phyloP scores from a whole-genome alignment of 495 filamentous ascomycete species.

The Jackrogersella multiformis region DNA sequence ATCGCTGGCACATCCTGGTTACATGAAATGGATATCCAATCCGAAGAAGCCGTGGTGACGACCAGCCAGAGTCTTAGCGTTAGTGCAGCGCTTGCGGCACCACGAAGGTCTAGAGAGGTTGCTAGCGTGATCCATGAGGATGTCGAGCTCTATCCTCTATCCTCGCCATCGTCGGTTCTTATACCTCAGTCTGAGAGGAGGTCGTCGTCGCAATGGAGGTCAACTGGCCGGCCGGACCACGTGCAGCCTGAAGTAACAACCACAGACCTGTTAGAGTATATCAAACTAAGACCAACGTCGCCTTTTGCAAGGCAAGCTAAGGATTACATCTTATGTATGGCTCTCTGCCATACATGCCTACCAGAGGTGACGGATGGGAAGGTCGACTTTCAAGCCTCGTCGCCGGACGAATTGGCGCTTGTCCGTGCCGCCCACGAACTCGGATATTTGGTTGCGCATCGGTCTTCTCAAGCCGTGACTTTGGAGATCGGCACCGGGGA shows the following conservation, averaged over 20 bases:
- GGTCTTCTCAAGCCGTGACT: constrained; percentile 53
- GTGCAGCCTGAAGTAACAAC: constrained; percentile 69
- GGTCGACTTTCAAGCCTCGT: constrained; percentile 82
- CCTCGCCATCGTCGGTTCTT: constrained; percentile 31
- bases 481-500: constrained; percentile 44
- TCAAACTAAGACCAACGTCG: constrained; percentile 76
- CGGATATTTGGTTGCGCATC: constrained; percentile 76
- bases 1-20: constrained; percentile 87
- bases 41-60: constrained; percentile 48
- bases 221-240: constrained; percentile 51
- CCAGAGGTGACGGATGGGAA: constrained; percentile 74
- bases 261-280: constrained; percentile 75
- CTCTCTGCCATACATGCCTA: constrained; percentile 89
- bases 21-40: constrained; percentile 76
- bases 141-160: constrained; percentile 42
- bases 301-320: constrained; percentile 83
- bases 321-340: constrained; percentile 82
- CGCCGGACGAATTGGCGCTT: constrained; percentile 88
- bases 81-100: constrained; percentile 9
- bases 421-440: constrained; percentile 84
- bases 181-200: constrained; percentile 38
- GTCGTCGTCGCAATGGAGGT: constrained; percentile 51
- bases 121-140: constrained; percentile 44
- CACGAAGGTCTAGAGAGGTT: constrained; percentile 37
- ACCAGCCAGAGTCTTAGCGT: constrained; percentile 12